Percentiles rank a stretch among this genome's conserved stretches.
Conservation (phyloP, 75 land plant genomes). For the Cryptomeria japonica region DNA sequence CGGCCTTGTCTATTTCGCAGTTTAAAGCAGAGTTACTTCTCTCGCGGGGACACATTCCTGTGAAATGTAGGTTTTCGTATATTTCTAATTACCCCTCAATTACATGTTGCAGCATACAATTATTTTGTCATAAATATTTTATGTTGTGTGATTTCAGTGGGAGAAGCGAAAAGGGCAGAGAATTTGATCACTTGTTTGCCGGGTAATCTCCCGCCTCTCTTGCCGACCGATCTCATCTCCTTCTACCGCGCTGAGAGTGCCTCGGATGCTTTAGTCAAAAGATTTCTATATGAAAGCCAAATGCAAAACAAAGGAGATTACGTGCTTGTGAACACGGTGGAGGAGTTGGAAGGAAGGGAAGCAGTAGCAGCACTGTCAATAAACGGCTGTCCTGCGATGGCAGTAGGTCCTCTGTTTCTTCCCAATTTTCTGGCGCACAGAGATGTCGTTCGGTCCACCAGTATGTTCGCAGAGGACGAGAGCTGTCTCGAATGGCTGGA, state of each 20-base stretch:
- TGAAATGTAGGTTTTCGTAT: background rate
- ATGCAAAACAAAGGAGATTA: background rate
- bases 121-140: background rate
- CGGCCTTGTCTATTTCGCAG: background rate
- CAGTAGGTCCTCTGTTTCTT: background rate
- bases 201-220: background rate
- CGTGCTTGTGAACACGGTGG: background rate
- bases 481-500: constrained; percentile 47
- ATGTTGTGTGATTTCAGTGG: background rate
- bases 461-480: background rate
- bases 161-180: background rate
- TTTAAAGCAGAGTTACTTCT: background rate
- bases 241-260: background rate
- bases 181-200: background rate
- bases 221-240: background rate
- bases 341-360: background rate
- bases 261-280: background rate
- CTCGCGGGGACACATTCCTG: background rate
- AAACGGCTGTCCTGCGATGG: background rate
- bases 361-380: background rate
- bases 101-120: background rate
- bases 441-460: background rate
- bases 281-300: background rate
- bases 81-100: background rate
- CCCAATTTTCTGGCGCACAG: background rate